Evolutionary conservation across 176 grass and related monocot species (phyloP), one percentile per base, ranked within the genome.

Genomic region (Elaeis guineensis): DNA sequence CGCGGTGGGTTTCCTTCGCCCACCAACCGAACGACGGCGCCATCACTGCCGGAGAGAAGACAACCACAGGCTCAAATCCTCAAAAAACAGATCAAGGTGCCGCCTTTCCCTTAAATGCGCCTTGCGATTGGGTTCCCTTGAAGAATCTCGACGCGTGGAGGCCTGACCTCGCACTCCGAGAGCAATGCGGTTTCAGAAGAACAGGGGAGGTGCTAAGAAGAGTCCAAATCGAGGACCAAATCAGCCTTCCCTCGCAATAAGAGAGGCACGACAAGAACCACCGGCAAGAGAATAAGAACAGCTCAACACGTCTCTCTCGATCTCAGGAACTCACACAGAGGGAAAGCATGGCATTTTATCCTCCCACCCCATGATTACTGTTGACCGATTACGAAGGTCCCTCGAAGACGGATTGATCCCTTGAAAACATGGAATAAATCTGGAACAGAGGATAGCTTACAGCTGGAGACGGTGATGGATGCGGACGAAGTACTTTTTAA

Each of bases 1-100:
- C 94, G 48, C 79, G 87, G 84, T 93, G 90, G 67, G 82, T 69
- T 22, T 86, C 81, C 54, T 78, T 82, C n/a, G n/a, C 84, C 88
- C 81, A 92, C 48, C 90, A 83, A 51, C 75, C 72, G 35, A 59
- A 88, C 67, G 77, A 87, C 64, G 82, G 84, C 67, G 88, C 84
- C 94, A 98, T 98, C 32, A 63, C 68, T 18, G 32, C 65, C 19
- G n/a, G 25, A 21, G 8, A 55, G 54, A 55, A 55, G n/a, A 55
- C 8, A 8, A 55, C 54, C 54, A 9, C 54, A 5, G 17, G 17
- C n/a, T 21, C 17, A 22, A 55, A 18, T 21, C 26, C 18, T 35
- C 26, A 44, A 21, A 2, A 52, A 25, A 16, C 16, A 4, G 63
- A 50, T 39, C 25, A n/a, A 68, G 52, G 39, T 68, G 52, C 25